Percentiles rank a stretch among this genome's conserved stretches.
Evolutionary conservation across 345 rosid species (phyloP).

Genomic region (Citrus trifoliata): DNA sequence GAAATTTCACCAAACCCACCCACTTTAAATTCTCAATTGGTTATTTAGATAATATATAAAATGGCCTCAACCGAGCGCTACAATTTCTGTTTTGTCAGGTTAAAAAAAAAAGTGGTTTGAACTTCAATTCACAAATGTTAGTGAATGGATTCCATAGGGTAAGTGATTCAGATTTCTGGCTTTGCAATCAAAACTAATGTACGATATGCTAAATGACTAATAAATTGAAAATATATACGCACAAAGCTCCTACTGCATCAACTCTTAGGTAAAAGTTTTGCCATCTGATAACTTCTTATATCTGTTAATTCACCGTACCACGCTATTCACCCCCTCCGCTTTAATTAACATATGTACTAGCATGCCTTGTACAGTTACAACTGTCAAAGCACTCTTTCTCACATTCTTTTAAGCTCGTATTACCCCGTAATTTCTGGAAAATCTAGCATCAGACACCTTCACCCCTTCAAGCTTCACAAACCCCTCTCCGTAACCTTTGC

Average conservation of each 20-base stretch:
- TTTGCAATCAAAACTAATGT: no score
- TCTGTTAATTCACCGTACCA: slow-evolving; percentile 52
- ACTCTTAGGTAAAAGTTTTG: slow-evolving; percentile 51
- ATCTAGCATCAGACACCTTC: slow-evolving; percentile 50
- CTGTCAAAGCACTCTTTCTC: slow-evolving; percentile 34
- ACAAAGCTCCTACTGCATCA: slow-evolving; percentile 51
- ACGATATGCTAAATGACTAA: neutral
- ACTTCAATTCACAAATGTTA: no score
- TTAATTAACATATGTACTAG: slow-evolving; percentile 29
- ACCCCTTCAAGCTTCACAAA: slow-evolving; percentile 39
- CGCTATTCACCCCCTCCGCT: slow-evolving; percentile 39
- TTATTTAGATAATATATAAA: no score
- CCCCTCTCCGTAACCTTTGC: slow-evolving; percentile 42
- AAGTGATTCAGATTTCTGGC: no score
- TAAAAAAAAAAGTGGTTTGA: no score
- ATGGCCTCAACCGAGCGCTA: no score
- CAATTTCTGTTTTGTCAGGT: no score
- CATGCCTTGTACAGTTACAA: slow-evolving; percentile 52
- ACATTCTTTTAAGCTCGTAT: slow-evolving; percentile 31
- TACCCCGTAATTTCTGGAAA: neutral
- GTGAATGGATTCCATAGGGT: no score
- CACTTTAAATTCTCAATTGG: no score
- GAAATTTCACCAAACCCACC: no score
- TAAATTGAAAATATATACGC: slow-evolving; percentile 5
- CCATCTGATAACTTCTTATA: slow-evolving; percentile 36